Evolutionary conservation across 2,329 filamentous ascomycete genomes (phyloP).

Genomic region (Colletotrichum melonis): DNA sequence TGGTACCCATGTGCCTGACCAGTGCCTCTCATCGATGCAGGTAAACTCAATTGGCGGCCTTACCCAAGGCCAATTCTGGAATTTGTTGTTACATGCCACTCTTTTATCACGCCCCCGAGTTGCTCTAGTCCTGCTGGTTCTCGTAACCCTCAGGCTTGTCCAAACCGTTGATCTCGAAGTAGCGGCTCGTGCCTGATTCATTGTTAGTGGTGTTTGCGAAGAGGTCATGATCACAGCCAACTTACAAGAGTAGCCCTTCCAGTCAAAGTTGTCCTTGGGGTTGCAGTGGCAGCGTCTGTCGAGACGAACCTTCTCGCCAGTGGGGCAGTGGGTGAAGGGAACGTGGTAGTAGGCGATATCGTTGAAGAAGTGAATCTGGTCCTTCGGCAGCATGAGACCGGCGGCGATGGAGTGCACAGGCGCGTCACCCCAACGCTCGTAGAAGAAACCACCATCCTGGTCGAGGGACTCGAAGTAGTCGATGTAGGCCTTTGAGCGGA

Average conservation of each 20-base stretch:
- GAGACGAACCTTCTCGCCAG: constrained; percentile 83
- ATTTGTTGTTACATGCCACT: constrained; percentile 33
- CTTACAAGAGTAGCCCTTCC: constrained; percentile 98
- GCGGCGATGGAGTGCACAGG: constrained; percentile 99
- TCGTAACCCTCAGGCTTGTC: constrained; percentile 89
- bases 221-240: constrained; percentile 33
- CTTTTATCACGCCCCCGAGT: not conserved
- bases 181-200: constrained; percentile 80
- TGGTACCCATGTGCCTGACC: constrained; percentile 28
- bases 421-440: constrained; percentile 97
- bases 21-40: constrained; percentile 23
- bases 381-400: constrained; percentile 86
- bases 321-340: constrained; percentile 97
- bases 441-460: constrained; percentile 95
- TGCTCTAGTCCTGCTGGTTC: constrained; percentile 67
- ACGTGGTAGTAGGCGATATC: constrained; percentile 99
- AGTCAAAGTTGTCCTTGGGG: constrained; percentile 97
- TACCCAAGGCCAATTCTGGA: constrained; percentile 28
- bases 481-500: constrained; percentile 87
- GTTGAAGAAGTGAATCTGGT: constrained; percentile 98
- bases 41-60: constrained; percentile 20
- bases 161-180: constrained; percentile 84
- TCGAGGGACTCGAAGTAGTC: constrained; percentile 94
- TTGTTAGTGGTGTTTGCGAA: not conserved
- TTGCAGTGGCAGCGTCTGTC: constrained; percentile 95